These are phyloP conservation scores for Solanum piurae DNA, from an alignment of 257 asterid genomes.

Conservation along the genomic window DNA sequence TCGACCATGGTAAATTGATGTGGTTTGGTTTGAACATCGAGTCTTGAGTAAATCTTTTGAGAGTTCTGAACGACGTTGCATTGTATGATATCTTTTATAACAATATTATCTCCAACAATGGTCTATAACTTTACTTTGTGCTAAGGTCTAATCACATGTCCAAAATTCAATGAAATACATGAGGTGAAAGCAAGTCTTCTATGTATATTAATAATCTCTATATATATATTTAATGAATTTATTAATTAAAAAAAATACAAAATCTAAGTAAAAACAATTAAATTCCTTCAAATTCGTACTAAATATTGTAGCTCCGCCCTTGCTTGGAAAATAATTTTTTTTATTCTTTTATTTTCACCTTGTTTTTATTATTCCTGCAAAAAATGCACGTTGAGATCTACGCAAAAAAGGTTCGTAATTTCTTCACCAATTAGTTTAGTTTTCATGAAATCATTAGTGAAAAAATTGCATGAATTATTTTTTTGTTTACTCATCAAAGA, in stretches of 20 bases:
- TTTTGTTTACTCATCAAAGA: neutral
- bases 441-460: neutral
- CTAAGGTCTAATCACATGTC: neutral
- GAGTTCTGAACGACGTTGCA: neutral
- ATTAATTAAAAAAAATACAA: neutral
- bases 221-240: neutral
- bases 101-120: neutral
- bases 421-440: neutral
- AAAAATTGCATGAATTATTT: neutral
- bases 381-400: neutral
- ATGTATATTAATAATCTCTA: neutral
- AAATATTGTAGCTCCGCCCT: neutral
- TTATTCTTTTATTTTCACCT: neutral
- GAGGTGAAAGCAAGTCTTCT: neutral
- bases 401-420: neutral
- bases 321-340: neutral
- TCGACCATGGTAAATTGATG: neutral
- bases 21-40: neutral
- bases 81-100: neutral
- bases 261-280: no score
- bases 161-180: neutral
- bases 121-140: neutral
- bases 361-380: neutral
- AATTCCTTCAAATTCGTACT: no score
- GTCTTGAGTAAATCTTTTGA: neutral